Evolutionary conservation across 495 filamentous ascomycete genomes (phyloP), one percentile per base, ranked within the genome.

Genomic region (Penicillium alfredii): DNA sequence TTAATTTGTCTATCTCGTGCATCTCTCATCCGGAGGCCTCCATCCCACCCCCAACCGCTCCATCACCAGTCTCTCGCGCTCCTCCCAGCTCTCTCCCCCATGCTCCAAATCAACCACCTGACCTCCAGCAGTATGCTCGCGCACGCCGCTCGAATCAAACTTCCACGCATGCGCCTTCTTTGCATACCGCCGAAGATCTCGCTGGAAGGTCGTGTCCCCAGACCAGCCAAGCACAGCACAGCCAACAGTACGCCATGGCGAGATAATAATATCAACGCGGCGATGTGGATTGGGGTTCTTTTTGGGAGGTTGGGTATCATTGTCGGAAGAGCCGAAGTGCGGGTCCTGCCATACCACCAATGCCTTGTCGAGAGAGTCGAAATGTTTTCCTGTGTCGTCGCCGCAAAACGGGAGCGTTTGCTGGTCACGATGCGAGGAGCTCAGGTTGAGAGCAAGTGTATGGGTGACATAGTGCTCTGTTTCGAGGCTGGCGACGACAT

Each of bases 311-410:
- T 35, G 30, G 8, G 15, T 21, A 13, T 44, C 31, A 7, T 39
- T 12, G 13, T 19, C 7, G 3, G 36, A 18, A 6, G 16, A 28
- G 3, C 38, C 35, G 17, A 59, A 84, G 4, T 58, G n/a, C 0
- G 82, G 80, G 46, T 89, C 76, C 51, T 93, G 90, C 92, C 92
- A 99, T 1, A 96, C 86, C 0, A 96, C 79, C 27, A 96, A 63
- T 6, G 87, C 87, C 56, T 96, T 95, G 56, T 97, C 89, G 1
- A 99, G 67, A 0, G 76, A 80, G 51, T 97, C 90, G 42, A 92
- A 94, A 19, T 69, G 61, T 9, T 46, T 39, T 3, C 36, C 45
- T 7, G 32, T 28, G 25, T 41, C 49, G 12, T 62, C 55, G 7
- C 71, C 64, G 3, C 55, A 61, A 41, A 67, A 77, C 0, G 78